phyloP scores from a whole-genome alignment of 2,329 filamentous ascomycete species.

The Paecilomyces formosus region DNA sequence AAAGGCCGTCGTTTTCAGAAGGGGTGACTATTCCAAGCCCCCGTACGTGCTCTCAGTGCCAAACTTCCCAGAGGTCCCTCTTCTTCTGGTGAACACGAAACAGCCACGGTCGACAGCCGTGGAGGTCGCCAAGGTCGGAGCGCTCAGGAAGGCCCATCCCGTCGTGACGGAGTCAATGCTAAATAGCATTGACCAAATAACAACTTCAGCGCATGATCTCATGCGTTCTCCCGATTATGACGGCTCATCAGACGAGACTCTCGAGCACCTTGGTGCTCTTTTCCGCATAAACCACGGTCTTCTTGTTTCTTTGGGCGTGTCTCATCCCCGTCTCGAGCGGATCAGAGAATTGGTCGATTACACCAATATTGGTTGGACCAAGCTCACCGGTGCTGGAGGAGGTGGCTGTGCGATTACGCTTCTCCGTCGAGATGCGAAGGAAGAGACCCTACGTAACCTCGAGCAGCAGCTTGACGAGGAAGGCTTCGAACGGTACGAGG shows the following conservation, averaged over 20 bases:
- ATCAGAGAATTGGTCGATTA: slow-evolving; percentile 87
- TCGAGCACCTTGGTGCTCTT: slow-evolving; percentile 74
- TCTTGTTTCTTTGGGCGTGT: slow-evolving; percentile 84
- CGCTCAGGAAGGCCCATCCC: slow-evolving; percentile 64
- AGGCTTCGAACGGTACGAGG: slow-evolving; percentile 78
- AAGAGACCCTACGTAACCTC: slow-evolving; percentile 53
- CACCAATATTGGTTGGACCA: slow-evolving; percentile 89
- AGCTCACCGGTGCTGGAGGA: slow-evolving; percentile 90
- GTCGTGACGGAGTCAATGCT: slow-evolving; percentile 73
- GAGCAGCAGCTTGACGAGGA: slow-evolving; percentile 59
- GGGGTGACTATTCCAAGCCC: slow-evolving; percentile 68
- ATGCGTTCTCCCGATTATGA: slow-evolving; percentile 60
- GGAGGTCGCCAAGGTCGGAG: slow-evolving; percentile 80
- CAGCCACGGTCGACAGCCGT: slow-evolving; percentile 77
- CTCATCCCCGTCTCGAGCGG: slow-evolving; percentile 85
- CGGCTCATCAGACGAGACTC: slow-evolving; percentile 51
- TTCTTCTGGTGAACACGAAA: slow-evolving; percentile 82
- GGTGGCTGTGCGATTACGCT: slow-evolving; percentile 94
- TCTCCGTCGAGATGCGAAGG: slow-evolving; percentile 58
- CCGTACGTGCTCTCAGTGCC: slow-evolving; percentile 69
- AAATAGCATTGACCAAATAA: slow-evolving; percentile 67
- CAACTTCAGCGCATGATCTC: slow-evolving; percentile 49
- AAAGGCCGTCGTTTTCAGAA: slow-evolving; percentile 87
- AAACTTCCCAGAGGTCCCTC: slow-evolving; percentile 84
- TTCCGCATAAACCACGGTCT: slow-evolving; percentile 93